These are phyloP conservation scores for Balakata baccata DNA, from an alignment of 345 rosid species.

Conservation along the genomic window DNA sequence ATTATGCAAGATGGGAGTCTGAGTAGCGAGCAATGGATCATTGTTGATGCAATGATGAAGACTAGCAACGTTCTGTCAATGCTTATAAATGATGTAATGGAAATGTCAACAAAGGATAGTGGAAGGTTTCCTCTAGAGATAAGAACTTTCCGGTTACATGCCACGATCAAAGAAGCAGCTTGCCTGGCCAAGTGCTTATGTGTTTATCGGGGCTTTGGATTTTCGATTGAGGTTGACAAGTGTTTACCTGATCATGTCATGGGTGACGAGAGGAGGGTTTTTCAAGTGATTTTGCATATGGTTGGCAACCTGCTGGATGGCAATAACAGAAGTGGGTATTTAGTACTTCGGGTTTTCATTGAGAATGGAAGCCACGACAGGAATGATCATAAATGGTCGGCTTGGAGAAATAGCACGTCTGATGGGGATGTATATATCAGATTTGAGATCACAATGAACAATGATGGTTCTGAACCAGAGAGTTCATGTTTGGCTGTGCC, in stretches of 20 bases:
- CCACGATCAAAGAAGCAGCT: conserved; percentile 66
- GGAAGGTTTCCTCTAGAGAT: conserved; percentile 65
- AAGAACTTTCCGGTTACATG: conserved; percentile 57
- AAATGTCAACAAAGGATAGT: conserved; percentile 54
- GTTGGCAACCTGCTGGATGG: conserved; percentile 65
- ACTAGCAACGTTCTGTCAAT: conserved; percentile 71
- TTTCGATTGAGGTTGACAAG: conserved; percentile 63
- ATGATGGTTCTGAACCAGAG: conserved; percentile 34
- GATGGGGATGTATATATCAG: conserved; percentile 65
- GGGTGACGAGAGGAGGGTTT: conserved; percentile 81
- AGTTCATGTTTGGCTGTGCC: conserved; percentile 42
- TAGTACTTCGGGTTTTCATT: conserved; percentile 42
- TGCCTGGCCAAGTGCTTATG: conserved; percentile 81
- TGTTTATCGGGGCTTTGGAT: conserved; percentile 56
- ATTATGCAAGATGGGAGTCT: conserved; percentile 65
- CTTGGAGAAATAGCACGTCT: conserved; percentile 56
- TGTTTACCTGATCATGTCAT: conserved; percentile 67
- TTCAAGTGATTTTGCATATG: conserved; percentile 91
- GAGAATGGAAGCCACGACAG: conserved; percentile 67
- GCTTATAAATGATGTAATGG: conserved; percentile 82
- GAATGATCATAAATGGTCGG: conserved; percentile 68
- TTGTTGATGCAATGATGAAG: conserved; percentile 76
- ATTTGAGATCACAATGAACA: conserved; percentile 55
- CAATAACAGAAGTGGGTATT: conserved; percentile 45
- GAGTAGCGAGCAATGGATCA: conserved; percentile 53